Base-by-base conservation (phyloP, 148 eudicot species). In the Fagopyrum homotropicum region DNA sequence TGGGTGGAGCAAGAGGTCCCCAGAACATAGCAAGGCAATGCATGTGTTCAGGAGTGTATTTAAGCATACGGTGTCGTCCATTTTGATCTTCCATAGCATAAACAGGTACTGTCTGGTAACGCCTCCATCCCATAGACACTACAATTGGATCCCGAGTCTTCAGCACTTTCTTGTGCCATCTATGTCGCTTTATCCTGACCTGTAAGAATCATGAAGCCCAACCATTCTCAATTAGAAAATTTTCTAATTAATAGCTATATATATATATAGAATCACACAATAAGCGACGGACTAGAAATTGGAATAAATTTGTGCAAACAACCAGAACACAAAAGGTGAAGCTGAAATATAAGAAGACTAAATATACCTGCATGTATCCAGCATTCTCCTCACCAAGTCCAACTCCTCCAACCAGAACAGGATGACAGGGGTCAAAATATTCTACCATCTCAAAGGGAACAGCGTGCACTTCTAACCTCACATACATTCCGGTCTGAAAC, bases 1-100 rank as follows among this genome's bases (percentile, higher is more conserved):
- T 84, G 30, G 98, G 97, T 54, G 97, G 97, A 75, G 97, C 96
- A 85, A 92, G 96, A 78, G 98, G 97, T 22, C 98, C 98, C 91
- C 92, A 95, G 81, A 95, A 95, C 97, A 92, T 89, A 69, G 98
- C 97, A 83, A 95, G 92, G 79, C 96, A 95, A 76, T 92, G 93
- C 97, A 90, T 92, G 79, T 95, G 98, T 70, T 95, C 98, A 76
- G 98, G 98, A 59, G 98, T 95, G 80, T 92, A 92, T 77, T 95
- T 95, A 26, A 92, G 96, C 97, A 95, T 95, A 52, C 96, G 90
- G 54, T 86, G 85, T 49, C 96, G 89, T 45, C 97, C 91, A 81
- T 90, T 90, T 14, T 56, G 81, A 68, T 94, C 97, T 82, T 94
- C 98, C 77, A 87, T 91, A 54, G 97, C 97, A 84, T 94, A 94